Conservation (phyloP, 2,329 filamentous ascomycete genomes). For the Cladosporium sp. region DNA sequence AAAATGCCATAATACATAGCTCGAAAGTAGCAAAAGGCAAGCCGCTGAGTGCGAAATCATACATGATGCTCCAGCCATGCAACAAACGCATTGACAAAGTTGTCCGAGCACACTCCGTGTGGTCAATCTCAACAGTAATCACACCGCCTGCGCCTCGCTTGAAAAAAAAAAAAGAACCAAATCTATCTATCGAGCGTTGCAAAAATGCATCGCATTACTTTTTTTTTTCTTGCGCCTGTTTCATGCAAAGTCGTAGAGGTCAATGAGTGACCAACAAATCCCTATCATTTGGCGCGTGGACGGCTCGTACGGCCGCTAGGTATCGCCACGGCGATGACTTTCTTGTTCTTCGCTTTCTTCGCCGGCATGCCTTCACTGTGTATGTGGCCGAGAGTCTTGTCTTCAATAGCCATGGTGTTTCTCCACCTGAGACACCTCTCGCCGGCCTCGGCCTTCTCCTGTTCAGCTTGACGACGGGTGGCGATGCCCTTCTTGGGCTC, state of each 20-base stretch:
- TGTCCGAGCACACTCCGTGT: too few relatives aligned
- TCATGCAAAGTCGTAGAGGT: slow-evolving; percentile 6
- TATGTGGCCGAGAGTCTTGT: slow-evolving; percentile 23
- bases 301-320: neutral
- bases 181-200: slow-evolving; percentile 1
- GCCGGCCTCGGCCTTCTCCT: slow-evolving; percentile 48
- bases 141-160: slow-evolving; percentile 11
- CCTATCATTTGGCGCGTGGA: slow-evolving; percentile 5
- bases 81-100: neutral
- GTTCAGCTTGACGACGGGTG: slow-evolving; percentile 59
- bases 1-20: too few relatives aligned
- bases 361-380: slow-evolving; percentile 26
- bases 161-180: neutral
- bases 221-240: neutral
- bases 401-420: slow-evolving; percentile 55
- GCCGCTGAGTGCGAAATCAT: too few relatives aligned
- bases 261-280: neutral
- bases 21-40: too few relatives aligned
- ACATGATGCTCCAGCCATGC: neutral
- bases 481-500: slow-evolving; percentile 51
- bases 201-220: neutral
- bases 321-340: neutral
- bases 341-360: slow-evolving; percentile 33
- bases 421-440: slow-evolving; percentile 63
- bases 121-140: too few relatives aligned